Base-by-base conservation (phyloP, 768 basidiomycete species). In the Cystobasidium onofrii region DNA sequence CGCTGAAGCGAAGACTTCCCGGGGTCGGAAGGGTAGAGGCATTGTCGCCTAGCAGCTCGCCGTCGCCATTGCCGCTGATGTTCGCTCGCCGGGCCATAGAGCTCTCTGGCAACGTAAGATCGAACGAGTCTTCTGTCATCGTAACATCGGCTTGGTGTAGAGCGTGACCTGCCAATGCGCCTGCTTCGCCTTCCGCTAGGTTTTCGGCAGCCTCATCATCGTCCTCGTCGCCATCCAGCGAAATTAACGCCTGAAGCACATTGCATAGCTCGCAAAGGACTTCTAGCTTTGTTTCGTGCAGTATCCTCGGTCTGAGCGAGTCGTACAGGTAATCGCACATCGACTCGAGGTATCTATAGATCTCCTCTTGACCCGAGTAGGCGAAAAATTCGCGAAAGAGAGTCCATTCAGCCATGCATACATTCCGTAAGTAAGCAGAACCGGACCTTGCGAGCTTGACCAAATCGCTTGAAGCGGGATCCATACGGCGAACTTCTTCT, bases 251-350 rank as follows among this genome's bases (percentile, higher is more conserved):
- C 80, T 94, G 91, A 1, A 99, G 84, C 23, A 99, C 91, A 0
- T 92, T 97, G 84, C 95, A 99, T 29, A 97, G 91, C 80, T 94
- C 90, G 80, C 93, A 94, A 0, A 99, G 86, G 0, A 88, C 88
- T 0, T 89, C 88, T 57, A 99, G 86, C 3, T 89, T 87, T 0
- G 89, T 88, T 79, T 97, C 95, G 77, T 97, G 94, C 1, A 97
- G 85, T 75, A 99, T 97, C 3, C 94, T 88, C 4, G 95, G 96
- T 0, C 95, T 89, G 0, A 99, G 86, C 76, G 94, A 92, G 80
- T 98, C 96, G 80, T 94, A 96, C 39, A 99, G 87, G 77, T 92
- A 86, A 81, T 97, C 95, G 77, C 93, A 97, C 0, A 98, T 85
- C 1, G 85, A 88, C 82, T 96, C 93, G 27, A 99, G 85, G 82